Percentiles rank a stretch among this genome's conserved stretches.
phyloP scores from a whole-genome alignment of 2,329 filamentous ascomycete genomes.

The Westerdykella aurantiaca region DNA sequence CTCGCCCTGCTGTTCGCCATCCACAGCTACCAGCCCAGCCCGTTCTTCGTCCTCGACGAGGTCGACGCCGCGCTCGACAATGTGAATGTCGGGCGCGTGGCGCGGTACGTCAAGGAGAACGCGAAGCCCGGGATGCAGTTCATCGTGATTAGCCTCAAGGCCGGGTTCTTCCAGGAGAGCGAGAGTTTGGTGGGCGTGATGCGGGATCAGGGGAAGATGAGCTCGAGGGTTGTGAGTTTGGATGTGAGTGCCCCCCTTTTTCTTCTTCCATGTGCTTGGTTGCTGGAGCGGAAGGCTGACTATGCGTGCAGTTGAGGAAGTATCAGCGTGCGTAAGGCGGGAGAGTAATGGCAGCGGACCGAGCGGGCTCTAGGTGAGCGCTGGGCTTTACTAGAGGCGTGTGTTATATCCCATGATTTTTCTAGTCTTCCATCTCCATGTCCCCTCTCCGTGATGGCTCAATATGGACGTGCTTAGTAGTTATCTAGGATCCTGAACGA shows the following conservation, averaged over 20 bases:
- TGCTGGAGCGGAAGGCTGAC: constrained; percentile 3
- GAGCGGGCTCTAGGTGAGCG: too few relatives aligned
- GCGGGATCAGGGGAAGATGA: constrained; percentile 89
- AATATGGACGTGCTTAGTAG: too few relatives aligned
- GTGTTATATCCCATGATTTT: too few relatives aligned
- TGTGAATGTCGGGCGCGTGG: constrained; percentile 92
- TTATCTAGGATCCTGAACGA: too few relatives aligned
- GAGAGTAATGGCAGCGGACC: too few relatives aligned
- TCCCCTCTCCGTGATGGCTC: too few relatives aligned
- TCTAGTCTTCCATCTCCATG: too few relatives aligned
- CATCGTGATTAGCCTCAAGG: constrained; percentile 95
- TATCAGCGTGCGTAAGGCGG: constrained; percentile 16
- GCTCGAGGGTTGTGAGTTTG: constrained; percentile 81
- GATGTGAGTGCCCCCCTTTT: constrained; percentile 64
- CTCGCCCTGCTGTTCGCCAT: constrained; percentile 95
- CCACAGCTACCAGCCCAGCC: constrained; percentile 89
- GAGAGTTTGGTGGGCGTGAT: constrained; percentile 95
- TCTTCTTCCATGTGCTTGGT: not conserved
- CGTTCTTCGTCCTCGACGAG: constrained; percentile 97
- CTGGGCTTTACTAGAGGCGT: too few relatives aligned
- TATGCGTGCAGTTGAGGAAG: constrained; percentile 17
- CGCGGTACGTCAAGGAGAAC: constrained; percentile 92
- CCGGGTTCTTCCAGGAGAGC: constrained; percentile 90
- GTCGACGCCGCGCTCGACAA: constrained; percentile 98
- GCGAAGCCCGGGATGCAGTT: constrained; percentile 98